Base-by-base conservation (phyloP, 495 filamentous ascomycete genomes). In the Lichina pygmaea region DNA sequence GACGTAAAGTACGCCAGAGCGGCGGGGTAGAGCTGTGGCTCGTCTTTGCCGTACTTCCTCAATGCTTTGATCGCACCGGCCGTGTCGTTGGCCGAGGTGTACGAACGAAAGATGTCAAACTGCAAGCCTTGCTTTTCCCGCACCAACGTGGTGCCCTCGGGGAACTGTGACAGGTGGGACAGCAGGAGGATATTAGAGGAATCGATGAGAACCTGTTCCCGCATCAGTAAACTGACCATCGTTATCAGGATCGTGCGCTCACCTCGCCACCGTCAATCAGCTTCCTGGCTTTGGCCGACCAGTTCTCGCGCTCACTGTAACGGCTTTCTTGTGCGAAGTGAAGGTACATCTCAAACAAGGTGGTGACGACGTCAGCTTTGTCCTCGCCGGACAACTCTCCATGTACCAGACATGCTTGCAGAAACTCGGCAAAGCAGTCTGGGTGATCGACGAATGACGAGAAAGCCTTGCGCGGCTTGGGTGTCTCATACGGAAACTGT, bases 281-380 rank as follows among this genome's bases (percentile, higher is more conserved):
- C 38, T 65, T 68, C 60, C 86, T 92, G 2, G 89, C 89, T 55
- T 92, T 94, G 12, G 60, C 65, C 53, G 94, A 83, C 89, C 89
- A 97, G 48, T 77, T 67, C 48, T 77, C 68, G 51, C 72, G 75
- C 49, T 86, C 76, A 6, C 63, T 60, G 38, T 76, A 72, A 50
- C 72, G 78, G 52, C 75, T 75, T n/a, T 72, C 66, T 51, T 71
- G 78, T 38, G 85, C 79, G 46, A 81, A 82, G 52, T 93, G 80
- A 16, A 97, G 66, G 57, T 94, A 97, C 75, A 95, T 93, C 55
- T 97, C 89, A 56, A 97, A 95, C 32, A 97, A 60, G 0, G 89
- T 93, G 1, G 89, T 95, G 58, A 86, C 86, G 38, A 97, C 72
- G 57, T 95, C 91, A 7, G 72, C 66, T 52, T 74, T 78, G 51